Evolutionary conservation across 495 filamentous ascomycete species (phyloP).

Genomic region (Parachaetomium inaequale): DNA sequence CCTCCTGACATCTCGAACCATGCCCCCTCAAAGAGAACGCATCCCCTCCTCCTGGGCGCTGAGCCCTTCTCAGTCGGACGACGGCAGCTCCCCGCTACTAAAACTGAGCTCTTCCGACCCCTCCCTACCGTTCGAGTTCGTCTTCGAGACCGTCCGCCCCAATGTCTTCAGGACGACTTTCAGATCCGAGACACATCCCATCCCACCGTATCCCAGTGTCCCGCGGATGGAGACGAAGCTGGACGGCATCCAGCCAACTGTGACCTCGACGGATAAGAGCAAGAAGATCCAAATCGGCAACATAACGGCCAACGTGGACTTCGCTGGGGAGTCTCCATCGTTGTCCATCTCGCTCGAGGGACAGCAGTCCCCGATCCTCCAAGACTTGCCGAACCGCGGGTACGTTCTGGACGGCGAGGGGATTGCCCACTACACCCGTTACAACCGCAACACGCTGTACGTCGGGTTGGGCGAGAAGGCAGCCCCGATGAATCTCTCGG

Average conservation of each 20-base stretch:
- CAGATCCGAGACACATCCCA: conserved; percentile 3
- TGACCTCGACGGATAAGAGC: conserved; percentile 8
- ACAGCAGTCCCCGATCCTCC: conserved; percentile 6
- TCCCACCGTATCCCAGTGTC: conserved; percentile 1
- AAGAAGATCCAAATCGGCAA: conserved; percentile 6
- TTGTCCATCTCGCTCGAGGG: conserved; percentile 4
- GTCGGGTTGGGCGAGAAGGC: conserved; percentile 67
- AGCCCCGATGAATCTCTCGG: conserved; percentile 66
- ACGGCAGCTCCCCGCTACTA: neutral
- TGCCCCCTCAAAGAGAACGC: conserved; percentile 8
- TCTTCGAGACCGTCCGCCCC: conserved; percentile 1
- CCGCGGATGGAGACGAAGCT: conserved; percentile 5
- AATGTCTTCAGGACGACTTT: conserved; percentile 10
- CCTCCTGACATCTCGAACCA: neutral
- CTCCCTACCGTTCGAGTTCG: conserved; percentile 1
- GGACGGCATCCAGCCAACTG: neutral
- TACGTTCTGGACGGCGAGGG: neutral
- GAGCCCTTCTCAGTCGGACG: neutral
- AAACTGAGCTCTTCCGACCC: neutral
- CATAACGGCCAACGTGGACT: neutral
- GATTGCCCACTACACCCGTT: conserved; percentile 7
- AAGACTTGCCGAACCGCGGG: conserved; percentile 5
- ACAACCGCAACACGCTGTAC: conserved; percentile 41
- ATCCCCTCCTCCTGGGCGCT: neutral
- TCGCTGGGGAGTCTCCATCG: neutral